Evolutionary conservation across 805 yeast species (phyloP).

Genomic region (Ogataea saltuana): DNA sequence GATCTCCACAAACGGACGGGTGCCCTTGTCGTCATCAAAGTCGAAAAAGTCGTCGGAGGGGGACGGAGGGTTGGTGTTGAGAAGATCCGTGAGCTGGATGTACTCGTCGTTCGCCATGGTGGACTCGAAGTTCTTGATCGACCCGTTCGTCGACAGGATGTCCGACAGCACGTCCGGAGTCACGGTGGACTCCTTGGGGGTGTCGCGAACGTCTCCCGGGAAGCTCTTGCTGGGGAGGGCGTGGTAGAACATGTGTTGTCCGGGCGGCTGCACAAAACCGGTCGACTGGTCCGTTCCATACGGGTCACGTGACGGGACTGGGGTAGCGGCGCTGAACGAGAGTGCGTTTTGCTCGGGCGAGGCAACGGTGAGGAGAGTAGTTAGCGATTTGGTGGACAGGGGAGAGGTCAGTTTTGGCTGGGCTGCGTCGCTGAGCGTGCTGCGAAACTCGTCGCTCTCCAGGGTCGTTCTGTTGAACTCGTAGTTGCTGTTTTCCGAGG

Average conservation of each 20-base stretch:
- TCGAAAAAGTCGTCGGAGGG: constrained; percentile 34
- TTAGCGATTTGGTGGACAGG: not conserved
- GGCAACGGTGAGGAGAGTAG: not conserved
- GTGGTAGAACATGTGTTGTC: constrained; percentile 20
- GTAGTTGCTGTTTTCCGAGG: constrained; percentile 1
- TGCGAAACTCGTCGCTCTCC: no score
- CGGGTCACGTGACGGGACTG: no score
- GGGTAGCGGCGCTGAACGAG: not conserved
- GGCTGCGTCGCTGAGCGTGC: no score
- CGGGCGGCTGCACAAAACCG: constrained; percentile 16
- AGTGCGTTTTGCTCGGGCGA: not conserved
- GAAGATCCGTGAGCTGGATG: constrained; percentile 40
- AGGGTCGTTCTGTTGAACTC: not conserved
- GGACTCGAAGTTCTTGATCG: constrained; percentile 33
- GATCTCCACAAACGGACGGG: constrained; percentile 35
- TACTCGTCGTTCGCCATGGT: constrained; percentile 43
- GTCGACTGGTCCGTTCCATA: constrained; percentile 15
- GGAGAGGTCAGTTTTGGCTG: not conserved
- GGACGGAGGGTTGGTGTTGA: constrained; percentile 39
- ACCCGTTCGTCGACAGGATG: constrained; percentile 19
- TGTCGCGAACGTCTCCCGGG: not conserved
- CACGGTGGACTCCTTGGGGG: constrained; percentile 17
- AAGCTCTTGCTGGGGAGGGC: not conserved
- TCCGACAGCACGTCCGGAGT: constrained; percentile 24
- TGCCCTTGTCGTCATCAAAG: constrained; percentile 26